Base-by-base conservation (phyloP, 75 land plant species). In the Picea glauca region DNA sequence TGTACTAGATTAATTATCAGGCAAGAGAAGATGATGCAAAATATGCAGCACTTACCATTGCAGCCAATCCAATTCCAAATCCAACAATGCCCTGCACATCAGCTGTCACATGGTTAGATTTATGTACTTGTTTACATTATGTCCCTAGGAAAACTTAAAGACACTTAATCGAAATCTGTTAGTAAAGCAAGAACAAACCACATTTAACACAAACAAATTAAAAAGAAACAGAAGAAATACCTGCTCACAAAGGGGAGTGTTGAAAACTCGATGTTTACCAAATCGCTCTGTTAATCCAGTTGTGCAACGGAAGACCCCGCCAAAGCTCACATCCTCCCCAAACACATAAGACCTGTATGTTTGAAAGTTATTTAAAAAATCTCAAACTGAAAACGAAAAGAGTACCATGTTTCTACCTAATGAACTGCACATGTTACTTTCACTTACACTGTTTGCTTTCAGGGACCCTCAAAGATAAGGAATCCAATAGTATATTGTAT, bases 161-260 rank as follows among this genome's bases (percentile, higher is more conserved):
- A 70, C n/a, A 70, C 14, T 70, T n/a, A 40, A 70, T 18, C 54
- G n/a, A n/a, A 7, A 70, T 70, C 18, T 9, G 3, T 18, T 70
- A 70, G 46, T 6, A 66, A 66, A 66, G 43, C 17, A 31, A 31
- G 35, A 30, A 15, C 32, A 66, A 66, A 15, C 70, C 14, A 66
- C 35, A 18, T 12, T 11, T 73, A 43, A 12, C 76, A 75, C 23
- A 46, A 12, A 60, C 58, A 46, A 79, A 60, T 26, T 78, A 63
- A 8, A 78, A 31, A 18, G 2, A 38, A 79, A 72, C 43, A 31
- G 31, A 38, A 76, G 60, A 78, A 13, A 13, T 79, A 93, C 99
- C 93, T 97, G 99, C 67, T 98, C 99, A 79, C 99, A 98, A 18
- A 98, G 89, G 70, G 99, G 99, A 17, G 99, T 98, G 80, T 98